Evolutionary conservation across 306 rosid genomes (phyloP).

Genomic region (Sindora glabra): DNA sequence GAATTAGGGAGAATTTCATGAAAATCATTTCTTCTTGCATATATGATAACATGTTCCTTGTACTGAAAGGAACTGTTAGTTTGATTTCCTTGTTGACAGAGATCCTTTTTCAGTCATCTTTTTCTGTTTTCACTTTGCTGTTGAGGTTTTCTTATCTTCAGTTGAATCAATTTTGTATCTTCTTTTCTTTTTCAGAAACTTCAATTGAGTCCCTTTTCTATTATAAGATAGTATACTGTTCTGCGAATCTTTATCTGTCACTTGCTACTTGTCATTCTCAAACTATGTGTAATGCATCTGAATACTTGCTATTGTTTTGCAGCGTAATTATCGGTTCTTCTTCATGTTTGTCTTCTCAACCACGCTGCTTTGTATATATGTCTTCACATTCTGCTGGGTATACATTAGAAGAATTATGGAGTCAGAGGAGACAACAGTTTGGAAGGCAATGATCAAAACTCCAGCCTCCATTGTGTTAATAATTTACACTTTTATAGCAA

Average conservation of each 20-base stretch:
- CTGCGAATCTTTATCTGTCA: background rate
- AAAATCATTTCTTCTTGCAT: background rate
- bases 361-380: constrained; percentile 86
- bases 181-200: too few species aligned
- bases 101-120: too few species aligned
- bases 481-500: constrained; percentile 82
- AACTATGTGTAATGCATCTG: constrained; percentile 11
- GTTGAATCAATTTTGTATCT: too few species aligned
- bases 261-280: constrained; percentile 1
- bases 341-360: constrained; percentile 98
- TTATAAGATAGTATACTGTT: too few species aligned
- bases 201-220: too few species aligned
- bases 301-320: constrained; percentile 39
- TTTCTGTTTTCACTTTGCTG: too few species aligned
- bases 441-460: constrained; percentile 93
- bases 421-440: constrained; percentile 57
- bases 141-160: background rate
- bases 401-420: constrained; percentile 74
- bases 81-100: too few species aligned
- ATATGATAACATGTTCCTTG: too few species aligned
- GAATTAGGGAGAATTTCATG: background rate
- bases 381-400: constrained; percentile 94
- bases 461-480: constrained; percentile 92
- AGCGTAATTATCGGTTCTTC: constrained; percentile 98
- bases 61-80: too few species aligned